Conservation (phyloP, 202 grass and related monocot species). For the Schoenoplectus triqueter region DNA sequence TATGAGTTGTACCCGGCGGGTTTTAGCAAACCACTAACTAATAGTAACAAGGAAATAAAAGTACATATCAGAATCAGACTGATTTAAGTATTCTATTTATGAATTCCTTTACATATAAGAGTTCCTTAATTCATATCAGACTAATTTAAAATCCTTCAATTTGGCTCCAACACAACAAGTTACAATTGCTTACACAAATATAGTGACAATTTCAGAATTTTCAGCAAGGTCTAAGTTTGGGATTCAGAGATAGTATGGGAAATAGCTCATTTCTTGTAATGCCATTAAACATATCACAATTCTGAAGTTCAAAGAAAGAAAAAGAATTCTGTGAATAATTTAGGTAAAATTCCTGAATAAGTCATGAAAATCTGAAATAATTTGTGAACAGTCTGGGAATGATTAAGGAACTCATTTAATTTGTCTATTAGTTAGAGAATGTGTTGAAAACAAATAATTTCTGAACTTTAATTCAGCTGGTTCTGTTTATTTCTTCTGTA, state of each 20-base stretch:
- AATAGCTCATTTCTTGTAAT: constrained; percentile 1
- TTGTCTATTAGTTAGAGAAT: background rate
- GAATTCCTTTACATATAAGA: background rate
- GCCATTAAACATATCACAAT: background rate
- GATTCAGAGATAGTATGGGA: background rate
- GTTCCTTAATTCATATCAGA: background rate
- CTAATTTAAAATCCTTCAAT: background rate
- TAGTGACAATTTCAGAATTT: background rate
- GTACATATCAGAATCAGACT: background rate
- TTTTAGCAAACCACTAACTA: background rate
- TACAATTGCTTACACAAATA: background rate
- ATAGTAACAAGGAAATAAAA: background rate
- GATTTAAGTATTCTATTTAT: background rate
- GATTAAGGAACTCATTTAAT: background rate
- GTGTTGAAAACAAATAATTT: background rate
- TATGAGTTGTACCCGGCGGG: no score
- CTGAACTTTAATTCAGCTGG: background rate
- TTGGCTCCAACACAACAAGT: background rate
- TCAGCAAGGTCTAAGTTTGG: background rate
- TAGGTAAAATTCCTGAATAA: background rate
- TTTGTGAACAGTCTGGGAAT: background rate
- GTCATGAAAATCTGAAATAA: background rate
- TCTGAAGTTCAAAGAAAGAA: background rate
- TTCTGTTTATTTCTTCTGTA: background rate
- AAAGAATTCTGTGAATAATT: background rate